These are phyloP conservation scores for Chamaenerion angustifolium DNA, from an alignment of 345 rosid species.

Conservation along the genomic window DNA sequence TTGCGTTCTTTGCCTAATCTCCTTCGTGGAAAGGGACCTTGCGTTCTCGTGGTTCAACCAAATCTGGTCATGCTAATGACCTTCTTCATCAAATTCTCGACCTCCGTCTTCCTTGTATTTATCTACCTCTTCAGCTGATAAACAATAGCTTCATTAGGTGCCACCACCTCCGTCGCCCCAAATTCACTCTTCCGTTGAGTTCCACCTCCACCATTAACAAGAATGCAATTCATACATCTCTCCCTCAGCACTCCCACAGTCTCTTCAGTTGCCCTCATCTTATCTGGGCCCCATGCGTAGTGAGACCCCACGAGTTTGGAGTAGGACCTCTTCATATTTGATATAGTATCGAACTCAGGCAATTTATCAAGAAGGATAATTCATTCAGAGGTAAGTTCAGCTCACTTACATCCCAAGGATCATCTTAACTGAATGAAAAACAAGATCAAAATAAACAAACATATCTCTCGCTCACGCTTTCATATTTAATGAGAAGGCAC, in stretches of 20 bases:
- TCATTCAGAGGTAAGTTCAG: too few species aligned
- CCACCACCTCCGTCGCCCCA: slow-evolving; percentile 68
- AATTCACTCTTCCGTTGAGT: slow-evolving; percentile 16
- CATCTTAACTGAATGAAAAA: too few species aligned
- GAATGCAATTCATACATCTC: slow-evolving; percentile 49
- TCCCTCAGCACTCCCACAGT: slow-evolving; percentile 59
- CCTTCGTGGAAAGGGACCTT: too few species aligned
- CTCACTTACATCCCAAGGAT: too few species aligned
- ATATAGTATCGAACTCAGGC: slow-evolving; percentile 61
- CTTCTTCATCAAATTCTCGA: slow-evolving; percentile 74
- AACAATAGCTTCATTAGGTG: slow-evolving; percentile 81
- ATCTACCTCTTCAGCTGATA: slow-evolving; percentile 75
- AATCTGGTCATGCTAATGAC: slow-evolving; percentile 17
- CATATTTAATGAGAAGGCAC: too few species aligned
- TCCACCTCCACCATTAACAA: slow-evolving; percentile 14
- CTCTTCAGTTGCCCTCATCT: slow-evolving; percentile 61
- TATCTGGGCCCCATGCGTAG: slow-evolving; percentile 90
- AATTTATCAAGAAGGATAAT: too few species aligned
- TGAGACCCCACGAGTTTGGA: slow-evolving; percentile 71
- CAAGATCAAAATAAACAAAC: too few species aligned
- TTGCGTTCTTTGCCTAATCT: slow-evolving; percentile 56
- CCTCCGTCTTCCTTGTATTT: slow-evolving; percentile 54
- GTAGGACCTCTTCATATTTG: slow-evolving; percentile 73
- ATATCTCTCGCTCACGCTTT: too few species aligned
- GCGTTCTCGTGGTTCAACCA: too few species aligned